Evolutionary conservation across 805 yeast genomes (phyloP).

Genomic region (Wickerhamiella sergipiensis): DNA sequence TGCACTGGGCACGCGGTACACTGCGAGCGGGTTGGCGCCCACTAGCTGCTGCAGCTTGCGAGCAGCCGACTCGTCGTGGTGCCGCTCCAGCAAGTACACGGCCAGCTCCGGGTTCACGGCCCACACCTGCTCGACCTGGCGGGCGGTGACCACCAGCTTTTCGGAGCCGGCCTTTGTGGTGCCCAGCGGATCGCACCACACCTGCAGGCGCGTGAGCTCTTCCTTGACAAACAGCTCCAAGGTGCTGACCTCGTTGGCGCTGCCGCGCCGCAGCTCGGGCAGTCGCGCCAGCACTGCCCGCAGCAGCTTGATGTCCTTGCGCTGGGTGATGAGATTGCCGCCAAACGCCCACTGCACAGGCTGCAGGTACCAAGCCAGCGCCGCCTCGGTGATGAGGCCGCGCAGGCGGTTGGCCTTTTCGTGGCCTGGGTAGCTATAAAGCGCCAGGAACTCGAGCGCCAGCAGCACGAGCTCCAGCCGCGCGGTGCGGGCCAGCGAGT

Average conservation of each 20-base stretch:
- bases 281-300: conserved; percentile 34
- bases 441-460: conserved; percentile 48
- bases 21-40: conserved; percentile 41
- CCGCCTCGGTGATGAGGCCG: conserved; percentile 44
- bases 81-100: conserved; percentile 50
- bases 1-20: conserved; percentile 43
- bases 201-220: conserved; percentile 56
- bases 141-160: conserved; percentile 11
- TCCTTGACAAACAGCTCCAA: conserved; percentile 53
- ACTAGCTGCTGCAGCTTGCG: conserved; percentile 34
- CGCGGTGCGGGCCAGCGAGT: conserved; percentile 64
- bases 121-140: conserved; percentile 45
- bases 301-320: conserved; percentile 51
- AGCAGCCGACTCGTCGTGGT: conserved; percentile 26
- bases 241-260: conserved; percentile 24
- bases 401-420: conserved; percentile 37
- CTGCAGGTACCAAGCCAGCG: conserved; percentile 64
- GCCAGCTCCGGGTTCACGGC: conserved; percentile 59
- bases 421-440: conserved; percentile 32
- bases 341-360: conserved; percentile 66
- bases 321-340: conserved; percentile 56
- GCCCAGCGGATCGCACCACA: conserved; percentile 60
- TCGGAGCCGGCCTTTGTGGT: conserved; percentile 1
- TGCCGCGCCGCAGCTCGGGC: conserved; percentile 8
- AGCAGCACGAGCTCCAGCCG: conserved; percentile 64